Conservation (phyloP, 2,329 filamentous ascomycete species). For the Plenodomus lindquistii region DNA sequence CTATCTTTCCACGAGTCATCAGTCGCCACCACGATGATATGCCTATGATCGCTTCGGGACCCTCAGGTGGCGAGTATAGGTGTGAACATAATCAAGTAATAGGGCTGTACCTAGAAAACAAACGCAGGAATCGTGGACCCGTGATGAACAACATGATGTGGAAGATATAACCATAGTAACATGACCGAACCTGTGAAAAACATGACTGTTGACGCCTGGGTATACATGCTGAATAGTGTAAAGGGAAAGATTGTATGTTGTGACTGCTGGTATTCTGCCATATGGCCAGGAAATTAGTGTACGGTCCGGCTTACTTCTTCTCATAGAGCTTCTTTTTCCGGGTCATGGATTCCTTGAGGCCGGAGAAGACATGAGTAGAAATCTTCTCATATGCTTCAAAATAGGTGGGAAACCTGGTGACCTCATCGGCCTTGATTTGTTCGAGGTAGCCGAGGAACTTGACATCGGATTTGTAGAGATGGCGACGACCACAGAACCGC, state of each 20-base stretch:
- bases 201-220: neutral
- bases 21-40: too few species aligned
- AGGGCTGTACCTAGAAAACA: too few species aligned
- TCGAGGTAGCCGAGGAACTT: slow-evolving; percentile 52
- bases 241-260: neutral
- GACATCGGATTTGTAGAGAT: slow-evolving; percentile 40
- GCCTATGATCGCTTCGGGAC: too few species aligned
- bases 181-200: neutral
- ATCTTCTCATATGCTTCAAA: slow-evolving; percentile 40
- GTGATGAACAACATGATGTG: too few species aligned
- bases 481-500: slow-evolving; percentile 48
- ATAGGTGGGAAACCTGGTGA: slow-evolving; percentile 29
- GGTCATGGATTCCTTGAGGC: slow-evolving; percentile 41
- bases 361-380: slow-evolving; percentile 30
- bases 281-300: neutral
- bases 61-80: too few species aligned
- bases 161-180: neutral
- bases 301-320: slow-evolving; percentile 2
- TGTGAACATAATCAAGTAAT: too few species aligned
- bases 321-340: slow-evolving; percentile 45
- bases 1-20: too few species aligned
- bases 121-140: too few species aligned
- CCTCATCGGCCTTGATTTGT: slow-evolving; percentile 50
- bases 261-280: neutral
- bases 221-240: neutral